Percentiles rank a stretch among this genome's conserved stretches.
phyloP scores from a whole-genome alignment of 139 green algal species.

The Klebsormidium nitens region DNA sequence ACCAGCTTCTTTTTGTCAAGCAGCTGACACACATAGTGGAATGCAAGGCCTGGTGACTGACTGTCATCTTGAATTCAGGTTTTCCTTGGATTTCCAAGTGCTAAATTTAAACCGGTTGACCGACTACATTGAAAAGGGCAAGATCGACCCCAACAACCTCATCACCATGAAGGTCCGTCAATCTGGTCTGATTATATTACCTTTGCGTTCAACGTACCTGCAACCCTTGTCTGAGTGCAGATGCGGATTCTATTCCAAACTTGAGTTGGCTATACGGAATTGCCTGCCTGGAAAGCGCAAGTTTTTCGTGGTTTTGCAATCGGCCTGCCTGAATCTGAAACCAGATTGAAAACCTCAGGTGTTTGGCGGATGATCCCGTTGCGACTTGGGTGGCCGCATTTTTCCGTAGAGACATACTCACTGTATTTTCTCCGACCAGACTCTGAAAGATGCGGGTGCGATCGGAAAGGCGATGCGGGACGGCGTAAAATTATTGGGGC shows the following conservation, averaged over 20 bases:
- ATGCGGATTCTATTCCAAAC: not conserved
- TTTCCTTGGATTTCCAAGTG: too few species aligned
- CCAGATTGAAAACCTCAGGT: not conserved
- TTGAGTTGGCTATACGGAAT: too few species aligned
- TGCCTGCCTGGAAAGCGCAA: not conserved
- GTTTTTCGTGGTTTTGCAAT: not conserved
- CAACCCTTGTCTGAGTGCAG: too few species aligned
- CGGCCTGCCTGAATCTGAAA: not conserved
- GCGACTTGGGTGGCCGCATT: not conserved
- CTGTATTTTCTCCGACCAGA: not conserved
- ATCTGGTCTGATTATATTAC: too few species aligned
- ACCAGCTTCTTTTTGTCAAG: too few species aligned
- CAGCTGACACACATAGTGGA: too few species aligned
- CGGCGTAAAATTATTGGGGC: constrained; percentile 83
- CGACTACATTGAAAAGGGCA: constrained; percentile 52
- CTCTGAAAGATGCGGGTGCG: constrained; percentile 62
- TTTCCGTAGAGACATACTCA: not conserved
- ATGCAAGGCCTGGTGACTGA: too few species aligned
- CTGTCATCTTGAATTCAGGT: too few species aligned
- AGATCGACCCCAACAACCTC: constrained; percentile 56
- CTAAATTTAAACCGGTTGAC: too few species aligned
- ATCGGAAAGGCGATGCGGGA: constrained; percentile 59
- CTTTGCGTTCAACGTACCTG: too few species aligned
- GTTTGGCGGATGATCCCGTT: too few species aligned
- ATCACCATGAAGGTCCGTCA: constrained; percentile 82